Conservation (phyloP, 2,329 filamentous ascomycete genomes). For the Huntiella bhutanensis region DNA sequence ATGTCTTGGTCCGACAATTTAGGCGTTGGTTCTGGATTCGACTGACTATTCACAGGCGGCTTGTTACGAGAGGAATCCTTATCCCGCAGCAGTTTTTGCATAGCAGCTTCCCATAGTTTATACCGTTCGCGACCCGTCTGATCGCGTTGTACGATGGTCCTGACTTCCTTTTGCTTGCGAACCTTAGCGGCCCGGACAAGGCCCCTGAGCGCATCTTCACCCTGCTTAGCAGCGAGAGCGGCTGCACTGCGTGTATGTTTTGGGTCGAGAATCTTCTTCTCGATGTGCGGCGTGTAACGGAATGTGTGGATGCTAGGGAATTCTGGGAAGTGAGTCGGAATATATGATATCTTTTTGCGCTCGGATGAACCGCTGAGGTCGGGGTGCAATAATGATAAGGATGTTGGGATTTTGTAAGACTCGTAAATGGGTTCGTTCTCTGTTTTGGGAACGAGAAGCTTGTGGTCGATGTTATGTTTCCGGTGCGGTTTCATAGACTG, state of each 20-base stretch:
- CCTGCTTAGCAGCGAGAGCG: constrained; percentile 39
- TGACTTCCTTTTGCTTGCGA: constrained; percentile 45
- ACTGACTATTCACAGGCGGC: no score
- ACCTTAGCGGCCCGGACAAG: constrained; percentile 44
- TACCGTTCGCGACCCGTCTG: constrained; percentile 34
- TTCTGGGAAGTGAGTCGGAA: constrained; percentile 38
- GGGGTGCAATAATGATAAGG: constrained; percentile 28
- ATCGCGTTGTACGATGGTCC: constrained; percentile 34
- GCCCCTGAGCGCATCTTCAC: constrained; percentile 39
- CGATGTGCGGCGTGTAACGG: constrained; percentile 34
- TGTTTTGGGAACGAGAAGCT: constrained; percentile 22
- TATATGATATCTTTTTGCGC: constrained; percentile 35
- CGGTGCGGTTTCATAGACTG: constrained; percentile 36
- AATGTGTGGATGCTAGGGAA: constrained; percentile 49
- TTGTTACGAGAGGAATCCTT: constrained; percentile 8
- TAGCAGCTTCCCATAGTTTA: constrained; percentile 40
- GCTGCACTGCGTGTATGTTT: constrained; percentile 42
- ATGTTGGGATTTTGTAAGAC: constrained; percentile 19
- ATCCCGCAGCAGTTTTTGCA: constrained; percentile 34
- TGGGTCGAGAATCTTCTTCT: constrained; percentile 25
- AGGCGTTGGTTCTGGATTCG: neutral
- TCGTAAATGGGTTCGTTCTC: neutral
- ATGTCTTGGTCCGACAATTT: constrained; percentile 23
- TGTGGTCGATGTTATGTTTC: constrained; percentile 29
- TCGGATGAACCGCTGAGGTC: constrained; percentile 41